phyloP scores from a whole-genome alignment of 768 basidiomycete species.

The Ramaria rubella region DNA sequence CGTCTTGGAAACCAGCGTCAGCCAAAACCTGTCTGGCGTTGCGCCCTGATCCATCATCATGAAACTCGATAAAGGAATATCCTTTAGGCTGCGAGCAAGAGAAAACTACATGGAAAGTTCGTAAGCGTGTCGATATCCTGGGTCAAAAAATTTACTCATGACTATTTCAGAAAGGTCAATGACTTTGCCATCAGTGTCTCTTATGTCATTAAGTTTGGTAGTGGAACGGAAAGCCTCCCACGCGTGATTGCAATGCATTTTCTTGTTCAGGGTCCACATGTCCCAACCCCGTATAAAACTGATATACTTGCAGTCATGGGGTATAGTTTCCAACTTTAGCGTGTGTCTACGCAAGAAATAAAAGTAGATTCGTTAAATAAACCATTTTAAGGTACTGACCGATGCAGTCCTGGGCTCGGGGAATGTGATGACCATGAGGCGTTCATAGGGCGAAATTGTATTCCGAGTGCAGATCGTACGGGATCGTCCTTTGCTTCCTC shows the following conservation, averaged over 20 bases:
- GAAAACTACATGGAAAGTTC: too few relatives aligned
- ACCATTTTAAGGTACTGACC: too few relatives aligned
- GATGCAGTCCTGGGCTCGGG: neutral
- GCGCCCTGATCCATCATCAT: too few relatives aligned
- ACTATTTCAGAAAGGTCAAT: neutral
- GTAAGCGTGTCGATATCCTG: neutral
- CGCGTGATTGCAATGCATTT: neutral
- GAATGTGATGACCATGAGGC: neutral
- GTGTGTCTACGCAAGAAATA: neutral
- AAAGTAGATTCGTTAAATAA: too few relatives aligned
- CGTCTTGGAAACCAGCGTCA: neutral
- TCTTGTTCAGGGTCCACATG: neutral
- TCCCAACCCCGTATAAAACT: neutral
- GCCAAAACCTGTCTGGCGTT: neutral
- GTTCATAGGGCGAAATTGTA: neutral
- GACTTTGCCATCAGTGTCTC: too few relatives aligned
- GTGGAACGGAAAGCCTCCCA: neutral
- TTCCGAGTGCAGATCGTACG: neutral
- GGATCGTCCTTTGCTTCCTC: neutral
- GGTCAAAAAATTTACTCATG: neutral
- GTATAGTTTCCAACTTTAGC: neutral
- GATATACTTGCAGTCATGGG: neutral
- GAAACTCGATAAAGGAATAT: too few relatives aligned
- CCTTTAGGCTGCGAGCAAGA: too few relatives aligned
- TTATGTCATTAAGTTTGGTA: neutral